These are phyloP conservation scores for Deuterostichococcus epilithicus DNA, from an alignment of 139 green algal genomes.

Conservation along the genomic window DNA sequence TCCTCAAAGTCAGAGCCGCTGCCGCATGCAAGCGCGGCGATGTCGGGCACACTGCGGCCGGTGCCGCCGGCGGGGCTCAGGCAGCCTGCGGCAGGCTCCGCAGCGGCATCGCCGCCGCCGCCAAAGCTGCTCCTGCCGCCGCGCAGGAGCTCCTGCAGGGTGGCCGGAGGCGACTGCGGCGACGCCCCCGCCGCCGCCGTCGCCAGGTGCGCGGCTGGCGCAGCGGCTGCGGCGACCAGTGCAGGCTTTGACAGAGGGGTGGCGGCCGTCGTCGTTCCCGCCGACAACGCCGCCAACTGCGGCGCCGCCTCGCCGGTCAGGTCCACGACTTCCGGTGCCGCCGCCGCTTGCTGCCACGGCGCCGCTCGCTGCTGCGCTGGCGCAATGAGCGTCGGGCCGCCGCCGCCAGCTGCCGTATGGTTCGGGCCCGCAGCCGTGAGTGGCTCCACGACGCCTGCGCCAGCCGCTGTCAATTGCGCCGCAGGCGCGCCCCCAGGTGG, in stretches of 20 bases:
- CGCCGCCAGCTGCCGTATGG: too few relatives aligned
- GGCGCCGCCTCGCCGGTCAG: too few relatives aligned
- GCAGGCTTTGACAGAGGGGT: background rate
- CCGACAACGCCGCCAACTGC: too few relatives aligned
- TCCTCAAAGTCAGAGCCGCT: background rate
- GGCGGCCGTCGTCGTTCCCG: too few relatives aligned
- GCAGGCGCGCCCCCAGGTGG: background rate
- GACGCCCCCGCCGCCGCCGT: too few relatives aligned
- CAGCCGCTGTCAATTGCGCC: too few relatives aligned
- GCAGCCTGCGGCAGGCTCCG: too few relatives aligned
- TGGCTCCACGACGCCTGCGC: too few relatives aligned
- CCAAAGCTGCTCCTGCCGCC: too few relatives aligned
- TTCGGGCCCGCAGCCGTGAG: too few relatives aligned
- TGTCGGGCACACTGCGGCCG: background rate
- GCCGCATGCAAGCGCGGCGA: background rate
- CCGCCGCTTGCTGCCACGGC: background rate
- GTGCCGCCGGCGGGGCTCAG: background rate
- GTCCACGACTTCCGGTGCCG: too few relatives aligned
- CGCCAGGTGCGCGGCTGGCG: background rate
- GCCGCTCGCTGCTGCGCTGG: background rate
- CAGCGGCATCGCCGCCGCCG: background rate
- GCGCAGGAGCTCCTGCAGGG: background rate
- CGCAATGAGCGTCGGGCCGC: too few relatives aligned
- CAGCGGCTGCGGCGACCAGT: background rate
- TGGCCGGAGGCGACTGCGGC: background rate